Percentiles rank a stretch among this genome's conserved stretches.
These are phyloP conservation scores for Gliomastix tumulicola DNA, from an alignment of 2,329 filamentous ascomycete genomes.

Conservation along the genomic window DNA sequence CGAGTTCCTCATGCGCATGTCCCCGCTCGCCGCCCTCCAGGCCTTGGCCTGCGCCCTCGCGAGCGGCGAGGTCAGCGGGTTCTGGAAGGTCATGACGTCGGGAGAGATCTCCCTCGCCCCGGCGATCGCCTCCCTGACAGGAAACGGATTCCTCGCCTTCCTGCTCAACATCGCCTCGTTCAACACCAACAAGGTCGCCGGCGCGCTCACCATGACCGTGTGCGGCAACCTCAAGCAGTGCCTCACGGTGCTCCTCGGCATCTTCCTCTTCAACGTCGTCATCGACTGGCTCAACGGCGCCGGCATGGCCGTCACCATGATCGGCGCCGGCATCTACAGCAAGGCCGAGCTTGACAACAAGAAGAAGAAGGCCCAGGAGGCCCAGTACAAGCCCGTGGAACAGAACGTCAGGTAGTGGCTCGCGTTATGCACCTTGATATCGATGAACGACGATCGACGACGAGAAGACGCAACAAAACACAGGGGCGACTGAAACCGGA, in stretches of 20 bases:
- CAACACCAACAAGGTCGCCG: slow-evolving; percentile 49
- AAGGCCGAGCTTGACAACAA: slow-evolving; percentile 47
- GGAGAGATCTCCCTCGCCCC: slow-evolving; percentile 25
- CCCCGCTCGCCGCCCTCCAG: slow-evolving; percentile 50
- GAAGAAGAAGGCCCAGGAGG: slow-evolving; percentile 18
- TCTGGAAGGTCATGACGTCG: slow-evolving; percentile 25
- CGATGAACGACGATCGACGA: no score
- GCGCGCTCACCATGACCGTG: slow-evolving; percentile 52
- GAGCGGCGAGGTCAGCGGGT: slow-evolving; percentile 42
- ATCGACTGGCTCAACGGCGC: slow-evolving; percentile 46
- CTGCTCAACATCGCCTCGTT: slow-evolving; percentile 50
- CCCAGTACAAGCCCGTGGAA: slow-evolving; percentile 25
- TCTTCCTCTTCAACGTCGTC: slow-evolving; percentile 42
- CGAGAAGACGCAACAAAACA: no score
- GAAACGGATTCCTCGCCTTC: slow-evolving; percentile 48
- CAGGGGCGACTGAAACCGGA: no score
- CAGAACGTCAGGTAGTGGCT: slow-evolving; percentile 14
- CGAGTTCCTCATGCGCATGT: slow-evolving; percentile 57
- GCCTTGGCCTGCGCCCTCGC: slow-evolving; percentile 43
- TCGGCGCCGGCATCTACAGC: slow-evolving; percentile 50
- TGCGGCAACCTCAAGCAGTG: slow-evolving; percentile 54
- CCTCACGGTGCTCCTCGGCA: slow-evolving; percentile 46
- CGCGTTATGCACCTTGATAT: no score
- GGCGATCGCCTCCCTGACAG: slow-evolving; percentile 32
- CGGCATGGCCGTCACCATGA: slow-evolving; percentile 47